Evolutionary conservation across 345 rosid genomes (phyloP).

Genomic region (Arabidopsis thaliana): TAIR10.1 NC_003070.9:10730501-10731000

Average conservation of each 20-base stretch:
- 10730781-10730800: conserved; percentile 20
- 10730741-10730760: not conserved
- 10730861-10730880: conserved; percentile 2
- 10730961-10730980: conserved; percentile 31
- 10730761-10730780: conserved; percentile 20
- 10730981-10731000: conserved; percentile 70
- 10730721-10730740: conserved; percentile 10
- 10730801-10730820: not conserved
- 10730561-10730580: conserved; percentile 95
- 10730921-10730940: conserved; percentile 10
- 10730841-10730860: not conserved
- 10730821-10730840: not conserved
- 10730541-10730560: conserved; percentile 34
- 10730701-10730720: conserved; percentile 26
- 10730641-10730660: conserved; percentile 39
- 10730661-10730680: conserved; percentile 9
- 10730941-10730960: not conserved
- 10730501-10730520: conserved; percentile 25
- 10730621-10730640: conserved; percentile 97
- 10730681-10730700: conserved; percentile 47
- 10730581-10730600: conserved; percentile 86
- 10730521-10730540: conserved; percentile 27
- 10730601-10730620: conserved; percentile 92
- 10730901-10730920: conserved; percentile 6
- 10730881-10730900: conserved; percentile 6